phyloP scores from a whole-genome alignment of 257 asterid species.

The Schizonepeta tenuifolia region DNA sequence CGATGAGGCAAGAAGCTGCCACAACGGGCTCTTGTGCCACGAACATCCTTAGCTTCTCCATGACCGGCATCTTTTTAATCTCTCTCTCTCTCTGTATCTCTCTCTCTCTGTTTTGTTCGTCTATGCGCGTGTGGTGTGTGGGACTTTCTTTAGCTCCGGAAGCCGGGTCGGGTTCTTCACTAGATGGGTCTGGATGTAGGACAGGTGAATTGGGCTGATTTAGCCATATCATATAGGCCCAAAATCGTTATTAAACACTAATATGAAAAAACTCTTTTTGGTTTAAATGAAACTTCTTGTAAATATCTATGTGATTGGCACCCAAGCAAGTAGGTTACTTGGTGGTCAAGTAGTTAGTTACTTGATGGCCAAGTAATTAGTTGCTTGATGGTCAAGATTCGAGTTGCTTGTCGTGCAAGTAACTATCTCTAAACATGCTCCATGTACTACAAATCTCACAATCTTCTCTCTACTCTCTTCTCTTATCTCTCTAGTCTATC shows the following conservation, averaged over 20 bases:
- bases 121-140: neutral
- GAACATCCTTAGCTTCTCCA: constrained; percentile 76
- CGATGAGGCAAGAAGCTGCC: constrained; percentile 85
- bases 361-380: too few species aligned
- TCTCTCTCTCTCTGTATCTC: neutral
- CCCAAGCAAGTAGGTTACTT: too few species aligned
- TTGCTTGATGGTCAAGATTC: too few species aligned
- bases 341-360: too few species aligned
- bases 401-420: too few species aligned
- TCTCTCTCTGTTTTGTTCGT: neutral
- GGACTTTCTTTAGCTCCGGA: neutral
- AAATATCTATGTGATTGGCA: too few species aligned
- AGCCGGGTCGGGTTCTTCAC: neutral
- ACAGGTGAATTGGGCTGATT: neutral
- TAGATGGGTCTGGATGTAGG: neutral
- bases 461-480: too few species aligned
- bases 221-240: neutral
- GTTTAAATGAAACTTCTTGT: too few species aligned
- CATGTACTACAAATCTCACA: too few species aligned
- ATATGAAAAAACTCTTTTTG: too few species aligned
- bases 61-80: constrained; percentile 65
- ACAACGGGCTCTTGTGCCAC: constrained; percentile 89
- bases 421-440: too few species aligned
- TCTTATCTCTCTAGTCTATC: too few species aligned
- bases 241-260: neutral